A percentile compares a stretch with the other conserved stretches of the same genome.
phyloP scores from a whole-genome alignment of 164 flowering plant genomes.

The Vitis rupestris region DNA sequence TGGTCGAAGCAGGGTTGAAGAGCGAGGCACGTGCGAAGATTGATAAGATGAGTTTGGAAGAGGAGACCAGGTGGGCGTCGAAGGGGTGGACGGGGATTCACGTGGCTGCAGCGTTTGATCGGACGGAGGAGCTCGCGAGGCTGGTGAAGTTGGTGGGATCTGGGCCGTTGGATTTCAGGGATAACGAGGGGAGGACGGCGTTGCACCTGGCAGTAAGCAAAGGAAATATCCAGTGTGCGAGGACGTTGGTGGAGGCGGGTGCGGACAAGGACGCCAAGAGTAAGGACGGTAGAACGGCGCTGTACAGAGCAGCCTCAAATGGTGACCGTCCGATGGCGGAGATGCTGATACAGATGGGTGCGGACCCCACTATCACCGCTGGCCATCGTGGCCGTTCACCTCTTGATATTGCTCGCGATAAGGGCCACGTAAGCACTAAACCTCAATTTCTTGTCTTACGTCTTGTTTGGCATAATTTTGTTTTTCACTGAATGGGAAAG shows the following conservation, averaged over 20 bases:
- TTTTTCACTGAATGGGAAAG: too few relatives aligned
- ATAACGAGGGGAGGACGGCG: constrained; percentile 43
- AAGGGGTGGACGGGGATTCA: constrained; percentile 48
- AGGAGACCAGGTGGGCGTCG: constrained; percentile 15
- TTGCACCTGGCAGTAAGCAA: constrained; percentile 47
- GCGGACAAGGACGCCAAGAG: constrained; percentile 44
- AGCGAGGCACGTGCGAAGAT: constrained; percentile 12
- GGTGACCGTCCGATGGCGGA: constrained; percentile 46
- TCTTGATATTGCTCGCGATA: constrained; percentile 43
- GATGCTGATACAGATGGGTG: constrained; percentile 41
- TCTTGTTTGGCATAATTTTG: too few relatives aligned
- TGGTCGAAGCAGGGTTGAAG: constrained; percentile 47
- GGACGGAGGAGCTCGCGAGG: constrained; percentile 29
- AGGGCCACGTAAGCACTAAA: constrained; percentile 40
- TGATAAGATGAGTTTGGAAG: constrained; percentile 5
- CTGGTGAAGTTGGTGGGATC: constrained; percentile 11
- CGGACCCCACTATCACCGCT: constrained; percentile 41
- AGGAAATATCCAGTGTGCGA: constrained; percentile 34
- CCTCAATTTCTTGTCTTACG: too few relatives aligned
- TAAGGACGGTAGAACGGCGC: constrained; percentile 46
- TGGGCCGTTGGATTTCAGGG: constrained; percentile 40
- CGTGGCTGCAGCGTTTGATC: constrained; percentile 39
- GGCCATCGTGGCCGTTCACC: constrained; percentile 32
- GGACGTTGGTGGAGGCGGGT: constrained; percentile 42
- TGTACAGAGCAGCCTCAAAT: constrained; percentile 45